A percentile compares a stretch with the other conserved stretches of the same genome.
phyloP scores from a whole-genome alignment of 768 basidiomycete genomes.

The Pulveroboletus frians region DNA sequence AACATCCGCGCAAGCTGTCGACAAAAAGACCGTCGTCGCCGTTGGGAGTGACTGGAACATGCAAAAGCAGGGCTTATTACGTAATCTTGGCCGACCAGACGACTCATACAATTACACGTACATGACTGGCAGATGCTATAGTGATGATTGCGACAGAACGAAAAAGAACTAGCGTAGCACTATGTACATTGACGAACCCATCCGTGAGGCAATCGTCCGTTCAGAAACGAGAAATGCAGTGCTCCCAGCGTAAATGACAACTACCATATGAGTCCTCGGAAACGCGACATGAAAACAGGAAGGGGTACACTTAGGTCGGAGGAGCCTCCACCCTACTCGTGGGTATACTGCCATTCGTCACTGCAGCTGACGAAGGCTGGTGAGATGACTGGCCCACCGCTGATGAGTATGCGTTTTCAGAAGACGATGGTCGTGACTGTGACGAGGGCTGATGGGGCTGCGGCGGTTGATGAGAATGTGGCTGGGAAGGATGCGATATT shows the following conservation, averaged over 20 bases:
- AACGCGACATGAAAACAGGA: slow-evolving; percentile 5
- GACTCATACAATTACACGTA: slow-evolving; percentile 11
- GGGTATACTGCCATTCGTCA: slow-evolving; percentile 39
- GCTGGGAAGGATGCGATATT: slow-evolving; percentile 38
- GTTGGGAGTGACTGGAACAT: background rate
- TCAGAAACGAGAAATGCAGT: slow-evolving; percentile 20
- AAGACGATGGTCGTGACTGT: slow-evolving; percentile 55
- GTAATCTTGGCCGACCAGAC: slow-evolving; percentile 17
- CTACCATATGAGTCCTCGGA: slow-evolving; percentile 15
- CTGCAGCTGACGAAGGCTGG: slow-evolving; percentile 23
- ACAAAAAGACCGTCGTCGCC: background rate
- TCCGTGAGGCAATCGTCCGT: slow-evolving; percentile 22
- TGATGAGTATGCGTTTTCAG: slow-evolving; percentile 53
- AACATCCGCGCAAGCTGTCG: slow-evolving; percentile 4
- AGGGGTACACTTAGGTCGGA: slow-evolving; percentile 28
- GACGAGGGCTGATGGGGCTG: slow-evolving; percentile 30
- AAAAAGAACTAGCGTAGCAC: slow-evolving; percentile 11
- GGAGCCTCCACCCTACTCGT: slow-evolving; percentile 41
- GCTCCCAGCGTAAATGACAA: slow-evolving; percentile 19
- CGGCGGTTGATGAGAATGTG: slow-evolving; percentile 30
- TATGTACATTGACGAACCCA: slow-evolving; percentile 29
- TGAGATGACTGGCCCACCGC: slow-evolving; percentile 32
- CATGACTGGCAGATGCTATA: slow-evolving; percentile 15
- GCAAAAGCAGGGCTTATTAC: slow-evolving; percentile 16
- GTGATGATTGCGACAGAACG: slow-evolving; percentile 9